Percentiles rank a stretch among this genome's conserved stretches.
Conservation (phyloP, 805 yeast species). For the Metschnikowia cubensis region DNA sequence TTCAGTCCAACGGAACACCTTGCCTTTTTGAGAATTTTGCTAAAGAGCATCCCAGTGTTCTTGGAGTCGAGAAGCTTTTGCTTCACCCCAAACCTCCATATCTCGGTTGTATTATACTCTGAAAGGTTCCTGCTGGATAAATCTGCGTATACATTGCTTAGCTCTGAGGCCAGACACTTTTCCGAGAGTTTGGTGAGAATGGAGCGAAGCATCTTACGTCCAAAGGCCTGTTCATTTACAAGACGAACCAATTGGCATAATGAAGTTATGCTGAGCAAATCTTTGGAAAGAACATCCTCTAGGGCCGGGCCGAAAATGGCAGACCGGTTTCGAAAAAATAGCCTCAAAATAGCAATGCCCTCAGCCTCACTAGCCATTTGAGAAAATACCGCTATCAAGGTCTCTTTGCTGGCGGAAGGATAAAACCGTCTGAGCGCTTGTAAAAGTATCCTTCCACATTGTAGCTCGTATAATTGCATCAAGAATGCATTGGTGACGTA, state of each 20-base stretch:
- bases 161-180: background rate
- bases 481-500: background rate
- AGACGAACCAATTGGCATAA: background rate
- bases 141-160: background rate
- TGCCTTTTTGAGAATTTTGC: conserved; percentile 11
- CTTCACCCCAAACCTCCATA: conserved; percentile 15
- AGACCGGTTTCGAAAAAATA: background rate
- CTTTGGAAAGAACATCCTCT: background rate
- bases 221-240: background rate
- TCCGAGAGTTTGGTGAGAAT: background rate
- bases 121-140: conserved; percentile 5
- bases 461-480: background rate
- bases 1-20: conserved; percentile 11
- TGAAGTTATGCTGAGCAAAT: background rate
- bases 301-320: background rate
- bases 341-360: background rate
- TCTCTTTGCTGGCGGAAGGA: background rate
- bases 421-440: background rate
- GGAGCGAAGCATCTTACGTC: background rate
- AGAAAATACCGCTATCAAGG: background rate
- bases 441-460: background rate
- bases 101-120: conserved; percentile 12
- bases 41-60: conserved; percentile 11
- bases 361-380: background rate
- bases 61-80: conserved; percentile 9